phyloP scores from a whole-genome alignment of 345 rosid species.

The Euphorbia lathyris region DNA sequence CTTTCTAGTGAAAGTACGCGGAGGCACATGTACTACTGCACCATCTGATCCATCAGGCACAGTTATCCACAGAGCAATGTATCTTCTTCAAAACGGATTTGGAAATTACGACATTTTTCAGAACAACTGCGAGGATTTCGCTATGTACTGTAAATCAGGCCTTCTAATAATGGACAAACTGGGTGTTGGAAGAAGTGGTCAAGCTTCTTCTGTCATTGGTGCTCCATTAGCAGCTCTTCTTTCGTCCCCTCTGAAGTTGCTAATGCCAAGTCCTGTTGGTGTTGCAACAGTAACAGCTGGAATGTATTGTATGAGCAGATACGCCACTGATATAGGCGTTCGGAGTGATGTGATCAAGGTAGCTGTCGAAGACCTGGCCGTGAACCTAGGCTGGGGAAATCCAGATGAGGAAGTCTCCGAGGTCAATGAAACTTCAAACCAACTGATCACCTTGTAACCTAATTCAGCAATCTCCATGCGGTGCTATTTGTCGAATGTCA shows the following conservation, averaged over 20 bases:
- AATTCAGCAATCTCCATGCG: conserved; percentile 7
- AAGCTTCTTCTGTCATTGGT: conserved; percentile 78
- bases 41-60: conserved; percentile 52
- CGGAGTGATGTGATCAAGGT: conserved; percentile 87
- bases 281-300: conserved; percentile 91
- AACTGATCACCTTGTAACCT: conserved; percentile 28
- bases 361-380: conserved; percentile 76
- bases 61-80: conserved; percentile 85
- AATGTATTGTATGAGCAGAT: conserved; percentile 92
- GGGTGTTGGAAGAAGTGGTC: conserved; percentile 92
- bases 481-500: not conserved
- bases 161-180: conserved; percentile 63
- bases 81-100: conserved; percentile 96
- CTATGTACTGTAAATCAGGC: conserved; percentile 90
- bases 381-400: conserved; percentile 51
- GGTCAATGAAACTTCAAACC: conserved; percentile 32
- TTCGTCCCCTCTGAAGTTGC: conserved; percentile 72
- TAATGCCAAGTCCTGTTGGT: conserved; percentile 92
- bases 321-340: conserved; percentile 87
- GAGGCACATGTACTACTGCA: conserved; percentile 94
- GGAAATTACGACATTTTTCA: conserved; percentile 79
- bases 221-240: conserved; percentile 92
- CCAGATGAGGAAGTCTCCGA: conserved; percentile 37
- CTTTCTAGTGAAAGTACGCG: conserved; percentile 71
- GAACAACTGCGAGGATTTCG: conserved; percentile 95